phyloP scores from a whole-genome alignment of 345 rosid genomes.

The Geranium brycei region DNA sequence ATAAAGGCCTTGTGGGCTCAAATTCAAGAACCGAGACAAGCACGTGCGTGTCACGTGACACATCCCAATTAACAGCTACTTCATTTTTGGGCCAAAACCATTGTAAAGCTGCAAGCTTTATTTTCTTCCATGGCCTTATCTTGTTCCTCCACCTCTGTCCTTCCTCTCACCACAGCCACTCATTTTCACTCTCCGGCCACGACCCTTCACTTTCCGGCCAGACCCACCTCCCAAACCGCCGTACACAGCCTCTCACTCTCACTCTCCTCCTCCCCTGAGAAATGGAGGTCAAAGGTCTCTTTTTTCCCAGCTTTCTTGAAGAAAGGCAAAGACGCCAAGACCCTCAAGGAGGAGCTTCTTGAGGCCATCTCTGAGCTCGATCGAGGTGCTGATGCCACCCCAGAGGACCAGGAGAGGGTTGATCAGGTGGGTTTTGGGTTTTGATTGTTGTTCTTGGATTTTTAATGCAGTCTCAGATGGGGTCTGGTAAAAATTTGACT shows the following conservation, averaged over 20 bases:
- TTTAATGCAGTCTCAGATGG: background rate
- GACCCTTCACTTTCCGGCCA: conserved; percentile 10
- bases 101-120: too few relatives aligned
- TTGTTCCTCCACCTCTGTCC: conserved; percentile 7
- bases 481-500: background rate
- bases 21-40: background rate
- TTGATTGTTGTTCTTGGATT: background rate
- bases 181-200: conserved; percentile 7
- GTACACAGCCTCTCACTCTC: conserved; percentile 10
- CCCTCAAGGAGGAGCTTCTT: conserved; percentile 58
- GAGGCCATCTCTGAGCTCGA: conserved; percentile 61
- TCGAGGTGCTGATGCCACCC: conserved; percentile 69
- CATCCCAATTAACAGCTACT: background rate
- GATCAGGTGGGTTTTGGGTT: conserved; percentile 38
- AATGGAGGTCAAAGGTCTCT: conserved; percentile 45
- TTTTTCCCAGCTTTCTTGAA: conserved; percentile 73
- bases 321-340: conserved; percentile 41
- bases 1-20: background rate
- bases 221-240: conserved; percentile 11
- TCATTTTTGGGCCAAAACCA: too few relatives aligned
- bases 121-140: conserved; percentile 14
- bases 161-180: conserved; percentile 1
- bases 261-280: conserved; percentile 8
- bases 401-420: conserved; percentile 60
- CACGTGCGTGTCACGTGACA: background rate